Percentiles rank a stretch among this genome's conserved stretches.
phyloP scores from a whole-genome alignment of 345 rosid species.

The Rhizophora apiculata region DNA sequence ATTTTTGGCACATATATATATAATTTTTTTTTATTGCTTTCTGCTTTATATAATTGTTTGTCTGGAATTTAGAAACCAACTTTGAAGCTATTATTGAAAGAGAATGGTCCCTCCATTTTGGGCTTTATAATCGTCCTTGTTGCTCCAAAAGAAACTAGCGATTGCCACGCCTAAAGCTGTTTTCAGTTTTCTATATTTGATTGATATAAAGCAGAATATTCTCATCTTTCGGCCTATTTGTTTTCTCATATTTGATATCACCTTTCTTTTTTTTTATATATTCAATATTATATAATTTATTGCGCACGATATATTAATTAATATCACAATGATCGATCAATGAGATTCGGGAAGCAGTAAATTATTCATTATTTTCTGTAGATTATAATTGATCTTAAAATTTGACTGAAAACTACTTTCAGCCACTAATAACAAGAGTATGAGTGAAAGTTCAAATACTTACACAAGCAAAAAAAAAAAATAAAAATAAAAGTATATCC shows the following conservation, averaged over 20 bases:
- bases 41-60: constrained; percentile 19
- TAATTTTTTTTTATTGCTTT: background rate
- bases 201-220: constrained; percentile 21
- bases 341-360: no score
- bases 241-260: background rate
- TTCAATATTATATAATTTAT: background rate
- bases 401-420: no score
- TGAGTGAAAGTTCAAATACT: no score
- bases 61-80: constrained; percentile 51
- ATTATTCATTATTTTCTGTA: no score
- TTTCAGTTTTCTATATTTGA: no score
- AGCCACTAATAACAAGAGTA: no score
- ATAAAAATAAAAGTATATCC: no score
- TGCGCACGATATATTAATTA: no score
- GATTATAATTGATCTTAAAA: no score
- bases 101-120: constrained; percentile 2
- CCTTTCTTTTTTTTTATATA: background rate
- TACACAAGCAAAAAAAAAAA: no score
- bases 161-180: constrained; percentile 22
- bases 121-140: constrained; percentile 11
- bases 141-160: constrained; percentile 21
- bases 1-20: background rate
- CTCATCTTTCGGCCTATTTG: constrained; percentile 17
- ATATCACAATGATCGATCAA: no score
- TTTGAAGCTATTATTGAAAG: background rate